Conservation (phyloP, 148 eudicot genomes). For the Vaccinium macrocarpon region DNA sequence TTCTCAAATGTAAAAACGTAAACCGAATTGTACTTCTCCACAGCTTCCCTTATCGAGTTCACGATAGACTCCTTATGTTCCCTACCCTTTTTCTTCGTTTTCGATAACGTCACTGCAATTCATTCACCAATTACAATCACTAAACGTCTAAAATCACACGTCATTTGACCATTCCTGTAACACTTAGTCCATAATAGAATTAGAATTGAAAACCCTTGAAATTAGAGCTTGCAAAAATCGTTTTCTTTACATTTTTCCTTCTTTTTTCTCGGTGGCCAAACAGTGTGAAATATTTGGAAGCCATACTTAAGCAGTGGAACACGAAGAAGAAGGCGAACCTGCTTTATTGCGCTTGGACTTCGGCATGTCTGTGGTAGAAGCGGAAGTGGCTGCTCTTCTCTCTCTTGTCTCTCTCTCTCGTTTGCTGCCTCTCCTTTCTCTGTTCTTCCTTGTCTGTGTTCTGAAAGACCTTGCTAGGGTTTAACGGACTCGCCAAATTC, state of each 20-base stretch:
- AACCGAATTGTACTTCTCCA: slow-evolving; percentile 55
- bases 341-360: slow-evolving; percentile 74
- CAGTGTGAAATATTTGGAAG: neutral
- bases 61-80: slow-evolving; percentile 77
- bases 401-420: neutral
- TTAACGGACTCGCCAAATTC: neutral
- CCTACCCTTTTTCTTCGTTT: slow-evolving; percentile 91
- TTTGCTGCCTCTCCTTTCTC: neutral
- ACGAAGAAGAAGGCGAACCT: slow-evolving; percentile 31
- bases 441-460: neutral
- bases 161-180: neutral
- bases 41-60: slow-evolving; percentile 63
- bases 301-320: neutral
- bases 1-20: slow-evolving; percentile 77
- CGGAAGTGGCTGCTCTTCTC: neutral
- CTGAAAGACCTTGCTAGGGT: slow-evolving; percentile 21
- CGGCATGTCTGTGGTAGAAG: slow-evolving; percentile 43
- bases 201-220: neutral
- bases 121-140: neutral
- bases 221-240: neutral
- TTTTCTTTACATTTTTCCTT: neutral
- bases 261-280: neutral
- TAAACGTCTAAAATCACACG: neutral
- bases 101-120: slow-evolving; percentile 78
- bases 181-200: neutral